Evolutionary conservation across 768 basidiomycete species (phyloP).

Genomic region (Termitomyces sp.): DNA sequence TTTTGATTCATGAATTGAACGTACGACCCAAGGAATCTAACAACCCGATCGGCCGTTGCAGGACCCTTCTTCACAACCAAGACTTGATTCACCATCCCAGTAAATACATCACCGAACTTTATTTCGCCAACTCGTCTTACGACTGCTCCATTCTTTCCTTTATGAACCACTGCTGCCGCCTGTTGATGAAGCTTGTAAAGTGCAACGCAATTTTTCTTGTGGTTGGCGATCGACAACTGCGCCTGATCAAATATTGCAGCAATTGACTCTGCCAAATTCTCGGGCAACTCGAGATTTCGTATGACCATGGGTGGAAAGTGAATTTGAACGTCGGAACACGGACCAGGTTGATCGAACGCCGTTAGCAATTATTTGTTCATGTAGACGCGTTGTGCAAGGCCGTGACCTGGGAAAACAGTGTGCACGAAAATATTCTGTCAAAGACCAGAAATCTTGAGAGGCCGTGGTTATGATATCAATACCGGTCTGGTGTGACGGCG

Average conservation of each 20-base stretch:
- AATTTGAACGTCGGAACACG: neutral
- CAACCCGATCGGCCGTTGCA: constrained; percentile 68
- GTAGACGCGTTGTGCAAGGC: constrained; percentile 15
- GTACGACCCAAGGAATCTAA: constrained; percentile 86
- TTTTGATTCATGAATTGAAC: constrained; percentile 78
- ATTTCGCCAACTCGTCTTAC: constrained; percentile 69
- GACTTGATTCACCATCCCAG: constrained; percentile 67
- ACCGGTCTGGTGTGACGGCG: no score
- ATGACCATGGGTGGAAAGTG: constrained; percentile 17
- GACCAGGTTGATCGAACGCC: neutral
- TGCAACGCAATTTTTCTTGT: constrained; percentile 88
- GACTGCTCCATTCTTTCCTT: constrained; percentile 37
- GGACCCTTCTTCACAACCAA: constrained; percentile 85
- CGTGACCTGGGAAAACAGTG: neutral
- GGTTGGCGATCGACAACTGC: constrained; percentile 75
- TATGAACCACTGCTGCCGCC: constrained; percentile 48
- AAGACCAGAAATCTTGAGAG: no score
- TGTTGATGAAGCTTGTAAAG: constrained; percentile 78
- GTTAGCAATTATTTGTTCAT: constrained; percentile 9
- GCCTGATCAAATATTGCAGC: constrained; percentile 67
- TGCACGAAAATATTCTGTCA: neutral
- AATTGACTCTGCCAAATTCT: constrained; percentile 28
- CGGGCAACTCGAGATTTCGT: constrained; percentile 18
- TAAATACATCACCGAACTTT: constrained; percentile 69
- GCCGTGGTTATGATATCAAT: no score